phyloP scores from a whole-genome alignment of 495 filamentous ascomycete species.

The Hypoxylon fragiforme region DNA sequence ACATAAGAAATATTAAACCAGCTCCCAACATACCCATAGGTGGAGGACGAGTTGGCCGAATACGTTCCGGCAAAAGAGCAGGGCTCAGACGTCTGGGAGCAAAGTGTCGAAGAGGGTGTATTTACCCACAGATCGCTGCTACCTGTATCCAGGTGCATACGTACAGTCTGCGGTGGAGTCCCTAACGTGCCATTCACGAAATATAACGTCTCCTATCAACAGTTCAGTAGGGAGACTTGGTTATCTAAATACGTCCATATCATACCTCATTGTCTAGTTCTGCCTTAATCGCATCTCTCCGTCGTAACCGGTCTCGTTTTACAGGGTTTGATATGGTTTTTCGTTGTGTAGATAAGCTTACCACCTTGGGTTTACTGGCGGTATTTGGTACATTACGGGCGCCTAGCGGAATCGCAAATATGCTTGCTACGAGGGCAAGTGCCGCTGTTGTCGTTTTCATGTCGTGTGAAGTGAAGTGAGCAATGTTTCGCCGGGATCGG shows the following conservation, averaged over 20 bases:
- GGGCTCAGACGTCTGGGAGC: conserved; percentile 46
- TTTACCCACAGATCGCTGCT: conserved; percentile 93
- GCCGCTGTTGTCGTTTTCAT: conserved; percentile 22
- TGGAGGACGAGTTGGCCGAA: conserved; percentile 73
- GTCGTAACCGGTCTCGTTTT: conserved; percentile 49
- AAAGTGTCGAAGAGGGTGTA: conserved; percentile 64
- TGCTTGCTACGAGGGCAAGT: conserved; percentile 23
- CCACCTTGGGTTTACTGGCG: conserved; percentile 44
- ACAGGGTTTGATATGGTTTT: conserved; percentile 44
- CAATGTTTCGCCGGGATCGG: not conserved
- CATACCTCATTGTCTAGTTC: conserved; percentile 54
- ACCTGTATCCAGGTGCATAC: conserved; percentile 76
- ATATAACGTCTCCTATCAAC: conserved; percentile 62
- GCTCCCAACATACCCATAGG: conserved; percentile 73
- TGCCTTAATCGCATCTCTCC: conserved; percentile 46
- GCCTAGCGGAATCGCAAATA: conserved; percentile 21
- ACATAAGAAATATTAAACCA: conserved; percentile 93
- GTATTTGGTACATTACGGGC: conserved; percentile 36
- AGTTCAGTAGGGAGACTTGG: conserved; percentile 8
- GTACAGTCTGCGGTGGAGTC: conserved; percentile 66
- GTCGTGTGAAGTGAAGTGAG: conserved; percentile 1
- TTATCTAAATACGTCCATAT: conserved; percentile 8
- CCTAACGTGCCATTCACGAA: conserved; percentile 73
- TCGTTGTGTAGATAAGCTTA: conserved; percentile 54
- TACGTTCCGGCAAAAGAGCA: conserved; percentile 69